Base-by-base conservation (phyloP, 768 basidiomycete species). In the Hygrophoropsis aurantiaca region DNA sequence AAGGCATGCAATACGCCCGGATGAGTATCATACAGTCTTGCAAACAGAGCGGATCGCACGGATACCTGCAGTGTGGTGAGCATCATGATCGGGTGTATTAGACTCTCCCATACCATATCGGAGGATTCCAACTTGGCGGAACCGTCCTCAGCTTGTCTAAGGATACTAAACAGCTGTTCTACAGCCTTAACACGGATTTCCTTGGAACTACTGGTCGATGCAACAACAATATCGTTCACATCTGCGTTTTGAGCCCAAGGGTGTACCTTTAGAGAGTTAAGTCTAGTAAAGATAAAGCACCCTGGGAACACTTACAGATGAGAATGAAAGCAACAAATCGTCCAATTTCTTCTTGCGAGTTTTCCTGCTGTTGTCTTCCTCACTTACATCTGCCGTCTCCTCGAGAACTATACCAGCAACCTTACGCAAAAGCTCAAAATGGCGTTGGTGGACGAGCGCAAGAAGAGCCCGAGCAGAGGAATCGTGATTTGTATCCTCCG, bases 21-120 rank as follows among this genome's bases (percentile, higher is more conserved):
- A 23, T 82, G 75, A 6, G 75, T 72, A 55, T 95, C 93, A 41
- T 82, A 76, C 3, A 90, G 67, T 2, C 90, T 82, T 11, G 83
- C 77, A 24, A 85, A 61, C 4, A 97, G 67, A 0, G 86, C 83
- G 2, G 79, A 74, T n/a, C 72, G 73, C 16, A 86, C 66, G 2
- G 84, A 75, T 47, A 75, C 70, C 85, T 85, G 34, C 2, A 27
- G 41, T 11, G 42, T 8, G 5, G 20, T 62, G 44, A 55, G 24
- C 8, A 11, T 25, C 18, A 8, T 5, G 15, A 10, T 8, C 23
- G 5, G 23, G 24, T 15, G 38, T 15, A 25, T 18, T 25, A 13
- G 37, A 19, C 16, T 18, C 11, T 13, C 8, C 56, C 73, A 5
- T 56, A 84, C 83, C 57, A 71, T 41, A 21, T 85, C 80, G 0